Base-by-base conservation (phyloP, 2,329 filamentous ascomycete species). In the Xylariomycetidae sp. region DNA sequence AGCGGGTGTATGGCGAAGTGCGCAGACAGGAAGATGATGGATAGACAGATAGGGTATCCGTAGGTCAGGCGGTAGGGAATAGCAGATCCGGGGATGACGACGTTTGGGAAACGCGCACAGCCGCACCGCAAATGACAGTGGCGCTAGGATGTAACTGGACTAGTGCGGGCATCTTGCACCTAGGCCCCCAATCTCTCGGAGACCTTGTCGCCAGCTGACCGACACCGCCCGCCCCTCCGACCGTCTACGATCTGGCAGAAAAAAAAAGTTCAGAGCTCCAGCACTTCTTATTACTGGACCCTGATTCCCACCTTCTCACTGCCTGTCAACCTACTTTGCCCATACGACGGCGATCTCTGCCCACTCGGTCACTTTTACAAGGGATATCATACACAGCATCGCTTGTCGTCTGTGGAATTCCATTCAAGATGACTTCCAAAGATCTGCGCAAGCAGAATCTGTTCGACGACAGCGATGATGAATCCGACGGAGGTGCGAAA, bases 401-500 rank as follows among this genome's bases (percentile, higher is more conserved):
- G 19, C 10, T 26, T 30, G 8, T 25, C 4, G 26, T n/a, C n/a
- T n/a, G n/a, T n/a, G n/a, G n/a, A n/a, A n/a, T n/a, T n/a, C n/a
- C n/a, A n/a, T n/a, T 18, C 33, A 61, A 60, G 40, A 57, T 56
- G 53, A 44, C 48, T 28, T 29, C 44, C 31, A 23, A 46, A 20
- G 38, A 50, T 22, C 43, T 39, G 9, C 32, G 51, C 33, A 73
- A 70, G 55, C 66, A 67, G 49, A 60, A 54, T 19, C 59, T 79
- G 19, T 67, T 81, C 30, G 74, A 78, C 44, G 74, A 77, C 39
- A 70, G 65, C 50, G 68, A 70, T 35, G 68, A 66, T 12, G 67
- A 71, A 33, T 61, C 61, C 9, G 63, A 65, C 29, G 60, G 67
- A 43, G 64, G 64, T 18, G 46, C 57, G 23, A 58, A 59, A 19